Base-by-base conservation (phyloP, 306 rosid species). In the Glycine tomentella region DNA sequence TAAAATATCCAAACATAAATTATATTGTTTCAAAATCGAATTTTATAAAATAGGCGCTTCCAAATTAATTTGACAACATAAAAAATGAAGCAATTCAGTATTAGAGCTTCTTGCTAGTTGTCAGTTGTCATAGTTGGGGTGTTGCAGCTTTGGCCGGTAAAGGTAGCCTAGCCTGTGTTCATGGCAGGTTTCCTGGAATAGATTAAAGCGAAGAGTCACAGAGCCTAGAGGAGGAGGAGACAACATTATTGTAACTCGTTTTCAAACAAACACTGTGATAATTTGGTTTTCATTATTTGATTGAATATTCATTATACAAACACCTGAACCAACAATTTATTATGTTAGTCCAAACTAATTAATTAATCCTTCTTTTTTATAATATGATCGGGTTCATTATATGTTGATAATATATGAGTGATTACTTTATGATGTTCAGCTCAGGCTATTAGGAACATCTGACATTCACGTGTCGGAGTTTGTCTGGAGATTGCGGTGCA, bases 391-490 rank as follows among this genome's bases (percentile, higher is more conserved):
- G 44, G 25, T 64, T 64, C 15, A 36, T 33, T 31, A 56, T 61
- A 3, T 10, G 20, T 4, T 12, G 69, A 20, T 75, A 20, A 17
- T 6, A 5, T 2, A 36, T 3, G 52, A 31, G n/a, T 61, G 42
- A 31, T 52, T 77, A 17, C 12, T 15, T 48, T 46, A 63, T 61
- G 2, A 64, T 50, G 17, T 64, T 50, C 13, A 17, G 34, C 75
- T 77, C 68, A 65, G 49, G 11, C 20, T 56, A 8, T 55, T 34
- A 44, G 56, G 63, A 80, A 46, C 82, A 80, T 75, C 71, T 80
- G 85, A 76, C 85, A 53, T 31, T 14, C 3, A 17, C 5, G 50
- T 80, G 84, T 75, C 75, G 63, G 81, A 50, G 56, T 59, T 58
- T 84, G 82, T 72, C 67, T 64, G 72, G 50, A 45, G 14, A 38